Evolutionary conservation across 257 asterid species (phyloP).

Genomic region (Fraxinus excelsior): DNA sequence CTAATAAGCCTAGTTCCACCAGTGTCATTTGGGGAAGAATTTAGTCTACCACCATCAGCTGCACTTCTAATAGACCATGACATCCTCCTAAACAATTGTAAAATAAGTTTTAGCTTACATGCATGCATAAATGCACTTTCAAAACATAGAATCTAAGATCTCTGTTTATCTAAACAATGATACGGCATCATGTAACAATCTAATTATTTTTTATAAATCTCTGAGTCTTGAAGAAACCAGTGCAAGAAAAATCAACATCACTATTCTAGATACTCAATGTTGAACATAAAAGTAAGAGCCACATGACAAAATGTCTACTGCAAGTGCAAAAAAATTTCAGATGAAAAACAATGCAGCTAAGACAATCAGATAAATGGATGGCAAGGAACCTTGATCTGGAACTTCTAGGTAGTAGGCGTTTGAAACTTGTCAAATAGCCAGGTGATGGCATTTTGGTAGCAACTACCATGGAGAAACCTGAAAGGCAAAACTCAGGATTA

Average conservation of each 20-base stretch:
- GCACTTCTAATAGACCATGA: constrained; percentile 63
- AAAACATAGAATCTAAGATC: too few species aligned
- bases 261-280: constrained; percentile 21
- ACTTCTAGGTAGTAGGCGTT: constrained; percentile 3
- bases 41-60: constrained; percentile 58
- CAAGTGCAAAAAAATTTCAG: constrained; percentile 26
- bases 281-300: constrained; percentile 21
- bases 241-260: not conserved
- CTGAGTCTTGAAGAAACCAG: not conserved
- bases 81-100: constrained; percentile 45
- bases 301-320: constrained; percentile 23
- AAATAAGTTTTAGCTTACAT: constrained; percentile 10
- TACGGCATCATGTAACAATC: not conserved
- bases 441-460: constrained; percentile 30
- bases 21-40: constrained; percentile 43
- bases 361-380: not conserved
- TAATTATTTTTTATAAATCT: not conserved
- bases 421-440: constrained; percentile 28
- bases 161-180: not conserved
- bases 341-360: constrained; percentile 9
- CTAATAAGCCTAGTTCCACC: constrained; percentile 74
- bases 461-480: constrained; percentile 29
- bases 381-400: constrained; percentile 24
- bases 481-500: constrained; percentile 11
- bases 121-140: not conserved